phyloP scores from a whole-genome alignment of 202 grass and related monocot genomes.

The Bolboschoenoplectus hybrid region DNA sequence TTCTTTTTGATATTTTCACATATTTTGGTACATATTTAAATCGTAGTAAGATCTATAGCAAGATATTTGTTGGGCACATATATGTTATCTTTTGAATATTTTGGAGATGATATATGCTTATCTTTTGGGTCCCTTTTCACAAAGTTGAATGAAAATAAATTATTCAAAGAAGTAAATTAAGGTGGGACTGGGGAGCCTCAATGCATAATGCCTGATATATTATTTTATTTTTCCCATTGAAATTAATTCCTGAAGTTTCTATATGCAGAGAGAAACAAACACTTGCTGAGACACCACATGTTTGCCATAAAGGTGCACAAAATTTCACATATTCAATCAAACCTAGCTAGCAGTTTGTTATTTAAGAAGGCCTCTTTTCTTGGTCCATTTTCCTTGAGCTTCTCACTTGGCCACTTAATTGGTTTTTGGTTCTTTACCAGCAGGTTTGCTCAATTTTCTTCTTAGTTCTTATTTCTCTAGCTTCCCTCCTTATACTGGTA shows the following conservation, averaged over 20 bases:
- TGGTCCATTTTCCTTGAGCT: constrained; percentile 25
- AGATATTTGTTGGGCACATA: no score
- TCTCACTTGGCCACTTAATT: constrained; percentile 23
- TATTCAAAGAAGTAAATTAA: neutral
- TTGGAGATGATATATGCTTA: neutral
- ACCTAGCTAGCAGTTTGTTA: constrained; percentile 6
- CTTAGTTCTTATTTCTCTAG: neutral
- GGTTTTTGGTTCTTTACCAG: constrained; percentile 31
- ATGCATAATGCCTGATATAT: neutral
- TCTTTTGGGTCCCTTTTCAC: neutral
- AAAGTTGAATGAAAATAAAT: neutral
- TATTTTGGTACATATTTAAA: no score
- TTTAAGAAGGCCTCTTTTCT: constrained; percentile 17
- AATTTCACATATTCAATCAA: constrained; percentile 24
- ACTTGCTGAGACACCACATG: neutral
- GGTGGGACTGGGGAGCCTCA: neutral
- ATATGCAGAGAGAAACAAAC: constrained; percentile 15
- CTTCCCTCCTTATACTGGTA: neutral
- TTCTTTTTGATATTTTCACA: neutral
- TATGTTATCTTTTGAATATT: neutral
- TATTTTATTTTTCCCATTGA: neutral
- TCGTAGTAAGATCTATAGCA: no score
- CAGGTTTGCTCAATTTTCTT: constrained; percentile 19
- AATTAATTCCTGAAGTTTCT: constrained; percentile 9
- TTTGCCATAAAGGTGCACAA: neutral